Percentiles rank a stretch among this genome's conserved stretches.
phyloP scores from a whole-genome alignment of 148 eudicot species.

The Polygonum aviculare region DNA sequence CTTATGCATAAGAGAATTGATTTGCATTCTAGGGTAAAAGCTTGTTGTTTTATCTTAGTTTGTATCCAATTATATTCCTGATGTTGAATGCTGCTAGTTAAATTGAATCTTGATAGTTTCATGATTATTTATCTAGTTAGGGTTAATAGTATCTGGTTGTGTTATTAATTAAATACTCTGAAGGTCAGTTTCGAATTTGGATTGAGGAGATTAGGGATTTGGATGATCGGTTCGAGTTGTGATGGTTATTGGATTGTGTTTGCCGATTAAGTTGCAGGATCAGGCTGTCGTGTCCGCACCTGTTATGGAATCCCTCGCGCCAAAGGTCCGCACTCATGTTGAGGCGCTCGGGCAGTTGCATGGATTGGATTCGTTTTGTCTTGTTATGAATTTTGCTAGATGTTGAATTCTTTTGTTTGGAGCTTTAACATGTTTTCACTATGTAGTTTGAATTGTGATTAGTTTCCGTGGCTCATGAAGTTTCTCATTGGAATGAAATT shows the following conservation, averaged over 20 bases:
- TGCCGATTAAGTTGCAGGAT: slow-evolving; percentile 72
- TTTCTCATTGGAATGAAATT: not conserved
- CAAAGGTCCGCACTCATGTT: slow-evolving; percentile 64
- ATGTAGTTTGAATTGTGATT: not conserved
- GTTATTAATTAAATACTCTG: too few species aligned
- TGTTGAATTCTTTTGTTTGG: not conserved
- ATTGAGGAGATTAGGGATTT: slow-evolving; percentile 10
- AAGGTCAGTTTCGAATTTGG: slow-evolving; percentile 33
- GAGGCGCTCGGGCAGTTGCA: slow-evolving; percentile 62
- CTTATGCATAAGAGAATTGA: too few species aligned
- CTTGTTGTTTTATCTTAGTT: too few species aligned
- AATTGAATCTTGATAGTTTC: too few species aligned
- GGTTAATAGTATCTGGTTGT: too few species aligned
- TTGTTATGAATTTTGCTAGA: not conserved
- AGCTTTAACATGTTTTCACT: not conserved
- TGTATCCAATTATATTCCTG: too few species aligned
- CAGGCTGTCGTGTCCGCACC: slow-evolving; percentile 64
- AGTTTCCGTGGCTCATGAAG: not conserved
- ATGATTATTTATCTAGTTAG: too few species aligned
- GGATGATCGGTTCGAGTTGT: not conserved
- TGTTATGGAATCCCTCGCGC: slow-evolving; percentile 53
- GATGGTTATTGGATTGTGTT: slow-evolving; percentile 6
- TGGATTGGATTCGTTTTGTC: slow-evolving; percentile 16
- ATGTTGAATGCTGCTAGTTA: too few species aligned
- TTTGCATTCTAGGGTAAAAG: too few species aligned